These are phyloP conservation scores for Artomyces pyxidatus DNA, from an alignment of 768 basidiomycete species.

Conservation along the genomic window DNA sequence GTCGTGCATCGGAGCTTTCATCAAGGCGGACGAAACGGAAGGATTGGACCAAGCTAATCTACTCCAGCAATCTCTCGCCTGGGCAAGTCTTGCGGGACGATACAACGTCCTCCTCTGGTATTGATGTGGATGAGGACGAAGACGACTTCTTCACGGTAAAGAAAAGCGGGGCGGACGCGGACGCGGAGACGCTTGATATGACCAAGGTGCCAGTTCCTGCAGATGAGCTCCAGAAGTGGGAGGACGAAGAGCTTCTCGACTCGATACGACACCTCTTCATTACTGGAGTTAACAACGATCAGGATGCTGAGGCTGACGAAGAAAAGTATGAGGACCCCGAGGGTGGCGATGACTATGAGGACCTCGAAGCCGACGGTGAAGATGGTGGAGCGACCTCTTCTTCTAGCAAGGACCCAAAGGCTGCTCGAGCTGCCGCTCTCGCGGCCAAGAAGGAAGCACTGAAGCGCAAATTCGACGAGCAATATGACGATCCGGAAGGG, in stretches of 20 bases:
- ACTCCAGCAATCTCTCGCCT: conserved; percentile 59
- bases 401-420: conserved; percentile 35
- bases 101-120: conserved; percentile 5
- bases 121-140: conserved; percentile 34
- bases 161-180: conserved; percentile 23
- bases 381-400: conserved; percentile 16
- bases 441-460: conserved; percentile 84
- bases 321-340: conserved; percentile 32
- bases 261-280: conserved; percentile 87
- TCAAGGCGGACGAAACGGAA: conserved; percentile 34
- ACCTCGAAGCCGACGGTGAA: conserved; percentile 18
- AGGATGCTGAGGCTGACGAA: conserved; percentile 28
- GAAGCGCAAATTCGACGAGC: conserved; percentile 93
- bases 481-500: conserved; percentile 85
- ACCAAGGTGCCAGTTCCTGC: conserved; percentile 51
- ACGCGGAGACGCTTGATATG: conserved; percentile 55
- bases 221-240: conserved; percentile 65
- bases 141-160: conserved; percentile 74
- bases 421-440: conserved; percentile 58
- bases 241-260: conserved; percentile 77
- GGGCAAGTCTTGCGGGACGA: conserved; percentile 51
- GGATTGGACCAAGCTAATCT: conserved; percentile 85
- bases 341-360: conserved; percentile 33
- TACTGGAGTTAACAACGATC: conserved; percentile 49
- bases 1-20: conserved; percentile 36